Evolutionary conservation across 768 basidiomycete genomes (phyloP), one percentile per base, ranked within the genome.

Genomic region (Dendrothele bispora): DNA sequence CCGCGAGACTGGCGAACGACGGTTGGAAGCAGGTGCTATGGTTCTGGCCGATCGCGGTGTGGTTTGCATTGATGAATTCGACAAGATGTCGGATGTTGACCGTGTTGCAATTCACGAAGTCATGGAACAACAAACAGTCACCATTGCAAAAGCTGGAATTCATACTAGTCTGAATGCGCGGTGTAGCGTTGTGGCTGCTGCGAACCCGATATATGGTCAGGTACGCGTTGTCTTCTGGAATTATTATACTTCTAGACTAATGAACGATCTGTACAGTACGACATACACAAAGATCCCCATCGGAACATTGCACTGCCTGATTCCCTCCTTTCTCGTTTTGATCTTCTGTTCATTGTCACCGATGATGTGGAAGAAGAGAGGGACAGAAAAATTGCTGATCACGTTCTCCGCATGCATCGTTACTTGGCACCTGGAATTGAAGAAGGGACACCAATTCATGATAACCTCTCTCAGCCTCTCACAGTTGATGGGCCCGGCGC

Each of bases 121-220:
- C 62, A 99, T 99, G 97, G 97, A 98, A 64, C 95, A 98, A 66
- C 97, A 99, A 64, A 99, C 97, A 0, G 95, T 99, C 39, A 98
- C 97, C 7, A 99, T 99, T 55, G 97, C 97, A 39, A 99, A 99
- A 61, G 97, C 97, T 11, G 97, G 97, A 49, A 99, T 99, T 55
- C 97, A 98, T 62, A 99, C 97, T 0, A 94, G 89, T 63, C 77
- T 99, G 58, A 99, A 99, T 66, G 97, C 97, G 4, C 82, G 97
- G 34, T 98, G 97, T 65, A 95, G 92, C 56, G 97, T 99, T 38
- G 84, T 99, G 41, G 97, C 97, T 18, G 97, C 97, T 28, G 97
- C 97, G 27, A 99, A 98, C 65, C 97, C 97, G 3, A 97, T 98
- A 54, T 99, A 98, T 63, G 95, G 94, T 34, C 94, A 95, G 72